Evolutionary conservation across 2,329 filamentous ascomycete genomes (phyloP).

Genomic region (Sarocladium brachiariae): DNA sequence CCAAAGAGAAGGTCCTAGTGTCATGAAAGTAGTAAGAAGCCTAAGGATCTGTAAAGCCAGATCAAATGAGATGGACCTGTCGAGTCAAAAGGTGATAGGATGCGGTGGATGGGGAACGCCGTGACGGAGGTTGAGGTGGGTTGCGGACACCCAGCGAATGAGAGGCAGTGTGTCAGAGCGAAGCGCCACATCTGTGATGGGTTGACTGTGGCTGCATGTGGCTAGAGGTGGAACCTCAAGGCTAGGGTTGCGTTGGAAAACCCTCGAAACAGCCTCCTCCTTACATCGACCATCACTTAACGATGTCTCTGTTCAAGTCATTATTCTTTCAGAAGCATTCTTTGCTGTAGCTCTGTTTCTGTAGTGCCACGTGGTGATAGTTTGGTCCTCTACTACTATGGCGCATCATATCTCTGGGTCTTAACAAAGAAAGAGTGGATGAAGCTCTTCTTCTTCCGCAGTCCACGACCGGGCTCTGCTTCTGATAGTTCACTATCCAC

Average conservation of each 20-base stretch:
- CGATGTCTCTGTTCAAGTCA: too few relatives aligned
- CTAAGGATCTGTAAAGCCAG: too few relatives aligned
- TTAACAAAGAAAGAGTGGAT: conserved; percentile 34
- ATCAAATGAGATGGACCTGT: not conserved
- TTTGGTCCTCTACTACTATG: not conserved
- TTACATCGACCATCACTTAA: too few relatives aligned
- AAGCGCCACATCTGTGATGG: not conserved
- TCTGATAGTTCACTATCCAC: not conserved
- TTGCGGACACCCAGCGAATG: not conserved
- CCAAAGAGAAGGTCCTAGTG: too few relatives aligned
- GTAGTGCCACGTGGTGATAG: too few relatives aligned
- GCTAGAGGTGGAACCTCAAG: too few relatives aligned
- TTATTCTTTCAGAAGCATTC: not conserved
- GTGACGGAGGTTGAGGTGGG: not conserved
- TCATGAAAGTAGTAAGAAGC: too few relatives aligned
- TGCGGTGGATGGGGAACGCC: not conserved
- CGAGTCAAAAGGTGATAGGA: not conserved
- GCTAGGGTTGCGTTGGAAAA: too few relatives aligned
- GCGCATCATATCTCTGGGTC: not conserved
- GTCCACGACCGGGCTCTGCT: conserved; percentile 1
- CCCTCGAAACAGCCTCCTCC: too few relatives aligned
- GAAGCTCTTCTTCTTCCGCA: conserved; percentile 39
- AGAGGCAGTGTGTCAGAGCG: not conserved
- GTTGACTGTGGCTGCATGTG: not conserved
- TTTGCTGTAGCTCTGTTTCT: not conserved